These are phyloP conservation scores for Cryptosporidium ryanae DNA, from an alignment of 169 alveolate genomes.

Conservation along the genomic window DNA sequence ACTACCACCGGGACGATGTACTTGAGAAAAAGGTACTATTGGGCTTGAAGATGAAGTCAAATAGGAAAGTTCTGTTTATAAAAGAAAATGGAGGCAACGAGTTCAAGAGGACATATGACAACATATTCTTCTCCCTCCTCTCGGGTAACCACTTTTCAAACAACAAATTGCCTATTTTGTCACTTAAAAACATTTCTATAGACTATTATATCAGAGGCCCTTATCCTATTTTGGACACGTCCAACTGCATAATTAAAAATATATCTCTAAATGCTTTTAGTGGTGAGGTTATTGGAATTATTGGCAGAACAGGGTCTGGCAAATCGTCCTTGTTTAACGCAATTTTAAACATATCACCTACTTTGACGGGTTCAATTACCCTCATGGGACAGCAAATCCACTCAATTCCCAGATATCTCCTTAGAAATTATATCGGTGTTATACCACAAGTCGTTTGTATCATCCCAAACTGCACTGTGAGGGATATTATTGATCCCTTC, in stretches of 20 bases:
- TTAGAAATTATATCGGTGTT: constrained; percentile 56
- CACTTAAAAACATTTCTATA: constrained; percentile 23
- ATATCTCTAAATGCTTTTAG: constrained; percentile 48
- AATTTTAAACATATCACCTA: constrained; percentile 51
- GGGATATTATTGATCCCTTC: constrained; percentile 70
- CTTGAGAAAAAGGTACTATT: constrained; percentile 30
- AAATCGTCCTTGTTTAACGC: constrained; percentile 85
- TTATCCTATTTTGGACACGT: neutral
- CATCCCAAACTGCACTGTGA: constrained; percentile 53
- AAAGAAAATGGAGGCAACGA: neutral
- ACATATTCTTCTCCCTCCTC: constrained; percentile 17
- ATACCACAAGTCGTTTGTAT: constrained; percentile 60
- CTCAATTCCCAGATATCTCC: constrained; percentile 48
- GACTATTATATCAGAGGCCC: neutral
- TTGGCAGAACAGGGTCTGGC: constrained; percentile 90
- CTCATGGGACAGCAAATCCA: constrained; percentile 43
- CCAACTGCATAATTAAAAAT: constrained; percentile 12
- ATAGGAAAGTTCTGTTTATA: constrained; percentile 1
- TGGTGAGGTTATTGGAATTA: constrained; percentile 85
- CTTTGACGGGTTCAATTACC: constrained; percentile 16
- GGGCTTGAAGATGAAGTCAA: neutral
- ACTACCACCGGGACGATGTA: constrained; percentile 1
- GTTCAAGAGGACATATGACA: constrained; percentile 26
- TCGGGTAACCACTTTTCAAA: constrained; percentile 30
- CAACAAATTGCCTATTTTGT: constrained; percentile 31